Evolutionary conservation across 2,329 filamentous ascomycete species (phyloP), one percentile per base, ranked within the genome.

Genomic region (Clonostachys solani): DNA sequence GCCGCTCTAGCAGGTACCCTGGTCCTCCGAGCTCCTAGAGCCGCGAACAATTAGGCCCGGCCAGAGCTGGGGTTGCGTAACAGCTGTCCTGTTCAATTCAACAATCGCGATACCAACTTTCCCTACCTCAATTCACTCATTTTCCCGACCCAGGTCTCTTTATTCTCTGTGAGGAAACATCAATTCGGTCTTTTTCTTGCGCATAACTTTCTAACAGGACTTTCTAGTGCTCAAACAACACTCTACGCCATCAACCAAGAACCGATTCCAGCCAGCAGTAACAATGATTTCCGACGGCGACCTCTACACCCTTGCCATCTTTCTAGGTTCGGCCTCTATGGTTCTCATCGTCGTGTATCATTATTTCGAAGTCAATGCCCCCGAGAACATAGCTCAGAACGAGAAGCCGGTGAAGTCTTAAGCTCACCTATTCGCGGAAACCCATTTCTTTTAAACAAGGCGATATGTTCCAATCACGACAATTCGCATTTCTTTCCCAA

Each of bases 221-320:
- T 29, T 29, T 10, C 23, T 19, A 15, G 42, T 16, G 19, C 34
- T 17, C 16, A 42, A 15, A 42, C 18, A 10, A 17, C 17, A 15
- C 42, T 10, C 2, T 33, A 33, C 29, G 15, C 19, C 12, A 19
- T 38, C 19, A 40, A 16, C 44, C 16, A 12, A 47, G 23, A 9
- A 29, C 23, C 23, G 9, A 33, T 47, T 54, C 36, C 52, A n/a
- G 12, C 12, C 49, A 51, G 42, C 41, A 51, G 50, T 60, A 74
- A 88, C 60, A 43, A 99, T 99, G 94, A 97, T 99, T 65, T 87
- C 92, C 65, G 94, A 99, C 82, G 75, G 80, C 66, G 85, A 94
- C 55, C 85, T 99, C 60, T 96, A 97, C 78, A 81, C 81, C 52
- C 82, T 99, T 33, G 92, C 94, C 67, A 84, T 97, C 66, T 92